Evolutionary conservation across 768 basidiomycete species (phyloP).

Genomic region (Heimioporus sp.): DNA sequence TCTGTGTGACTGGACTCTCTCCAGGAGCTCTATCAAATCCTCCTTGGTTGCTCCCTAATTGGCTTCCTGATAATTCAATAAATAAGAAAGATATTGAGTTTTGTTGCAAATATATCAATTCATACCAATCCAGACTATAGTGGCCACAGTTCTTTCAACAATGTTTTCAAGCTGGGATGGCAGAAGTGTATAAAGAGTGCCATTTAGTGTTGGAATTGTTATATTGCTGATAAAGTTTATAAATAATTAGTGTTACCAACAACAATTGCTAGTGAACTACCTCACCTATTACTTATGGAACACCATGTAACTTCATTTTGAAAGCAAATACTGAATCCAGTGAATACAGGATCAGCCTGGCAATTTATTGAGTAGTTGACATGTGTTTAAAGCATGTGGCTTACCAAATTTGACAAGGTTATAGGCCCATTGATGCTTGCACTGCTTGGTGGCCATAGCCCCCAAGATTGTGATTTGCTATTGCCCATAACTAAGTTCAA

Average conservation of each 20-base stretch:
- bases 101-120: neutral
- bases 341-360: neutral
- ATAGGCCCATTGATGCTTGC: too few relatives aligned
- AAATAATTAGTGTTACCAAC: neutral
- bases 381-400: neutral
- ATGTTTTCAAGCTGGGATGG: neutral
- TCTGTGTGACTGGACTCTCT: constrained; percentile 5
- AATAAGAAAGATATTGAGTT: neutral
- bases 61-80: constrained; percentile 3
- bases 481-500: neutral
- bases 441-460: constrained; percentile 6
- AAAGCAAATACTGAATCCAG: neutral
- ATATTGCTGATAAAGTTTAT: neutral
- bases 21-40: constrained; percentile 6
- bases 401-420: neutral
- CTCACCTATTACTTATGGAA: neutral
- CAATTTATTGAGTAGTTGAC: neutral
- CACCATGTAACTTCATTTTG: neutral
- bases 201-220: neutral
- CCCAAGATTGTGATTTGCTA: constrained; percentile 1
- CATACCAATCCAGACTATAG: constrained; percentile 10
- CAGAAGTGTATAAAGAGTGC: neutral
- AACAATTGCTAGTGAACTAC: neutral
- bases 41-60: constrained; percentile 1
- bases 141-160: constrained; percentile 3